Evolutionary conservation across 225 moss, liverwort and hornwort species (phyloP), one percentile per base, ranked within the genome.

Genomic region (Polytrichum commune): DNA sequence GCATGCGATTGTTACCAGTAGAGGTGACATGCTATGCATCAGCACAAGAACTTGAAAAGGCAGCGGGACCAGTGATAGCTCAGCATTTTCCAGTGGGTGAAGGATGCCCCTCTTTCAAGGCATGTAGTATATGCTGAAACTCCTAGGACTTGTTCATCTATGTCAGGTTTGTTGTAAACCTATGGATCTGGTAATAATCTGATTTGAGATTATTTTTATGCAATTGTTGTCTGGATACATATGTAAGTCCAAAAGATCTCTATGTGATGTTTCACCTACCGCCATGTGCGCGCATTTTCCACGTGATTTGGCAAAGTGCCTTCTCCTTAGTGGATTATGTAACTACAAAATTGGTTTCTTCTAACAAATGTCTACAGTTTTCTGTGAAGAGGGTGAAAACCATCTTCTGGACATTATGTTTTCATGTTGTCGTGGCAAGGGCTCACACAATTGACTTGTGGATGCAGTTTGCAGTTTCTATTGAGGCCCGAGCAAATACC

Each of bases 21-120:
- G 98, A 98, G 87, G 80, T 77, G 38, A 98, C 98, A 19, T 95
- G 95, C 67, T 98, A 98, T 76, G 91, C 98, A 66, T 98, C 98
- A 26, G 82, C 85, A 65, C 83, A 82, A 62, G 98, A 98, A 86
- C 83, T 98, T 54, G 77, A 79, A 65, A 95, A 86, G 80, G 98
- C 88, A 74, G 98, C 91, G n/a, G 83, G 84, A 73, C 75, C 90
- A 78, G 74, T 98, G 62, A 75, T 98, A 30, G 75, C 86, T 64
- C 90, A 88, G 20, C 95, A 98, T 80, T 98, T 98, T 64, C 95
- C 95, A 9, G 84, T 69, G 33, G 87, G 81, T 71, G 75, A 82
- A 27, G 91, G 85, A 67, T 83, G 83, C 78, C 84, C 88, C 46
- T 73, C 95, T 57, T 86, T 87, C 18, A 98, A 93, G 93, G 98